Conservation (phyloP, 768 basidiomycete genomes). For the Psilocybe cubensis region DNA sequence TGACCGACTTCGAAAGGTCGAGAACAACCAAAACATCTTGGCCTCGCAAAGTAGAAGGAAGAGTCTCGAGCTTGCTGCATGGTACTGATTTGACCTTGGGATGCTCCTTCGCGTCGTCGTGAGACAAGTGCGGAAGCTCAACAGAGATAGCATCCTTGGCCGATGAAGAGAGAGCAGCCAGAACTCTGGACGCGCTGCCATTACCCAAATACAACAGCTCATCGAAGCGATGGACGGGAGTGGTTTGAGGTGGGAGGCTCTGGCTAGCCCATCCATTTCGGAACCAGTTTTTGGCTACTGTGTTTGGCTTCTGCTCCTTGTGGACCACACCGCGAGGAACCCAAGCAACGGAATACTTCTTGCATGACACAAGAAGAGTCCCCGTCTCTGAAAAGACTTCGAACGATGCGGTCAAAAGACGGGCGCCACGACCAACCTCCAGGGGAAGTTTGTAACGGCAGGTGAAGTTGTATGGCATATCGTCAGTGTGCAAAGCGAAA, state of each 20-base stretch:
- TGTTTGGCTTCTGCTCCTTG: slow-evolving; percentile 20
- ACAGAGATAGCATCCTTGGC: slow-evolving; percentile 19
- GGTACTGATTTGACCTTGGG: slow-evolving; percentile 14
- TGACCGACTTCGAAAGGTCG: slow-evolving; percentile 22
- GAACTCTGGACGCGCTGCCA: slow-evolving; percentile 17
- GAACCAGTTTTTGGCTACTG: slow-evolving; percentile 19
- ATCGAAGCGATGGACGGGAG: slow-evolving; percentile 19
- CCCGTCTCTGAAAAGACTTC: slow-evolving; percentile 33
- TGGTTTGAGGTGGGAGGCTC: slow-evolving; percentile 10
- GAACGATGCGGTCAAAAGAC: slow-evolving; percentile 29
- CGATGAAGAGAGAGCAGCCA: slow-evolving; percentile 15
- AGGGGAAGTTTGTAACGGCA: slow-evolving; percentile 38
- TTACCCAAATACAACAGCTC: slow-evolving; percentile 28
- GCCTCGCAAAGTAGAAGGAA: slow-evolving; percentile 17
- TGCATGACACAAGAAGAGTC: slow-evolving; percentile 32
- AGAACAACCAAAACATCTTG: slow-evolving; percentile 26
- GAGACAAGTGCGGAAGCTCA: slow-evolving; percentile 10
- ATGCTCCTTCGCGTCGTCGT: slow-evolving; percentile 1
- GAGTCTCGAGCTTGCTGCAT: slow-evolving; percentile 9
- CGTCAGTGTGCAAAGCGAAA: slow-evolving; percentile 28
- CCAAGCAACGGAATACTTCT: slow-evolving; percentile 37
- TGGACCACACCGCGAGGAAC: slow-evolving; percentile 33
- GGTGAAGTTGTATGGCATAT: slow-evolving; percentile 33
- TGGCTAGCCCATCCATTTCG: slow-evolving; percentile 24
- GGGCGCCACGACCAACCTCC: slow-evolving; percentile 28